Percentiles rank a stretch among this genome's conserved stretches.
Conservation (phyloP, 352 stramenopile genomes). For the Phytophthora capsici region DNA sequence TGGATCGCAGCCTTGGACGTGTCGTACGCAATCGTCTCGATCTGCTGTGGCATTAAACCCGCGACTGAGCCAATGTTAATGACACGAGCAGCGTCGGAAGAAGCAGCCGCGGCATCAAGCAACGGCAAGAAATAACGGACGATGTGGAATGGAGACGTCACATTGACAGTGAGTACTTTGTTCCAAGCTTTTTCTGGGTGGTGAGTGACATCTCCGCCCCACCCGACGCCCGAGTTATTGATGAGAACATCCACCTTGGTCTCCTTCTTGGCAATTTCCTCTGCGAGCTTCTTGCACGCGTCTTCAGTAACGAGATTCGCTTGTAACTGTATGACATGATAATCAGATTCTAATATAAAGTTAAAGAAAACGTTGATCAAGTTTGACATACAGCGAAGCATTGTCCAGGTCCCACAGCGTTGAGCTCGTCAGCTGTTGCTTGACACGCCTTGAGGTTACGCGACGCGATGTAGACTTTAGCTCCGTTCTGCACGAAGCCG, state of each 20-base stretch:
- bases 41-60: constrained; percentile 85
- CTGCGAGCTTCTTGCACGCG: constrained; percentile 55
- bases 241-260: constrained; percentile 92
- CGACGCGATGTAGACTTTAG: constrained; percentile 94
- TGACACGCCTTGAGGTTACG: constrained; percentile 84
- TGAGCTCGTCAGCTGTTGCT: constrained; percentile 76
- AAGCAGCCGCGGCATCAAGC: constrained; percentile 75
- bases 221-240: constrained; percentile 91
- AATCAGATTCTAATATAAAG: neutral
- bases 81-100: constrained; percentile 59
- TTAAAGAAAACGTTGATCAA: constrained; percentile 20
- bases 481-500: constrained; percentile 91
- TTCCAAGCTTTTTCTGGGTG: constrained; percentile 83
- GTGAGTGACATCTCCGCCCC: constrained; percentile 50
- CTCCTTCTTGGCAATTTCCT: constrained; percentile 80
- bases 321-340: constrained; percentile 33
- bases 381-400: constrained; percentile 59
- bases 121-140: constrained; percentile 90
- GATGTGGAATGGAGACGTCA: constrained; percentile 96
- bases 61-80: constrained; percentile 83
- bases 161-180: constrained; percentile 94
- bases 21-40: constrained; percentile 94
- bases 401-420: constrained; percentile 56
- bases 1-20: constrained; percentile 95
- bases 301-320: constrained; percentile 43